Evolutionary conservation across 495 filamentous ascomycete species (phyloP).

Genomic region (Symbiotaphrina buchneri): DNA sequence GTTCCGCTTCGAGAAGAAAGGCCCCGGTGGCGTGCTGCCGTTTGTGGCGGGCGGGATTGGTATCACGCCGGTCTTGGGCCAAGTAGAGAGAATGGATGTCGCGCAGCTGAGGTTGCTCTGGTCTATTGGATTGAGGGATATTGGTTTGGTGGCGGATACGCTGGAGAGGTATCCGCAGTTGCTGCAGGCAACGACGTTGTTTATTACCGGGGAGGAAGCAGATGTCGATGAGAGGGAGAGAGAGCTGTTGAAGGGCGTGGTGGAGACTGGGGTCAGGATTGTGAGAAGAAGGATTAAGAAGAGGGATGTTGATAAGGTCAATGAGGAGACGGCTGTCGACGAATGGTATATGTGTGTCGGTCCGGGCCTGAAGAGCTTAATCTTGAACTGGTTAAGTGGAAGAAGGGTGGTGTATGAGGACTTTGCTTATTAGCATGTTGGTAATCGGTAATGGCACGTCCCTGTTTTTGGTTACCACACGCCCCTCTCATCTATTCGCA

Average conservation of each 20-base stretch:
- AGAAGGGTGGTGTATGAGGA: background rate
- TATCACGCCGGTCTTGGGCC: conserved; percentile 54
- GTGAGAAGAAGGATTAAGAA: background rate
- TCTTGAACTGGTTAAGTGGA: background rate
- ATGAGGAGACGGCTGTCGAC: background rate
- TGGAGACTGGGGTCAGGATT: background rate
- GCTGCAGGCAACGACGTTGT: no score
- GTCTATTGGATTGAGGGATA: conserved; percentile 36
- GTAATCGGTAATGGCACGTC: no score
- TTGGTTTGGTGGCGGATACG: conserved; percentile 34
- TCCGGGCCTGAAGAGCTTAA: background rate
- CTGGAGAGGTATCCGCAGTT: conserved; percentile 26
- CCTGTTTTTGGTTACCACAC: no score
- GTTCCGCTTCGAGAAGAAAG: conserved; percentile 24
- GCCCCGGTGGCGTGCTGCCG: conserved; percentile 9
- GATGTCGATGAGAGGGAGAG: background rate
- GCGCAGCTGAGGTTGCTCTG: conserved; percentile 32
- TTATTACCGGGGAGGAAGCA: no score
- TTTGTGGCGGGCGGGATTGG: conserved; percentile 64
- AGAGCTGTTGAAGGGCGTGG: background rate
- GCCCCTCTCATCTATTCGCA: no score
- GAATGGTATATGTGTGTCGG: conserved; percentile 1
- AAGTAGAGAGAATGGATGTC: conserved; percentile 25
- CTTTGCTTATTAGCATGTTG: background rate
- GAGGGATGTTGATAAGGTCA: background rate